Evolutionary conservation across 2,329 filamentous ascomycete species (phyloP), one percentile per base, ranked within the genome.

Genomic region (Exophiala viscosa): DNA sequence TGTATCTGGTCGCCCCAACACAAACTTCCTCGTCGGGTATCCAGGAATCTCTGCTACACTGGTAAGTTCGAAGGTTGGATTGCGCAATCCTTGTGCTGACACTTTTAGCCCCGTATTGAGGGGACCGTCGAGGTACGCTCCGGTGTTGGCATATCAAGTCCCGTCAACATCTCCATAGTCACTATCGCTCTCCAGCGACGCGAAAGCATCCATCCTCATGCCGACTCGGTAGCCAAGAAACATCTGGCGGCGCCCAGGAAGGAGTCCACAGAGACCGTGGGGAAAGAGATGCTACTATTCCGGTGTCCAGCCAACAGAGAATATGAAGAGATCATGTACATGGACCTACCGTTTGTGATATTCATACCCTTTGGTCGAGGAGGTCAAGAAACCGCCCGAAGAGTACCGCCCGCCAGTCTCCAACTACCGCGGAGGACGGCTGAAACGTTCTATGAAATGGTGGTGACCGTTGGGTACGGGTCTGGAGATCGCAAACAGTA

Each of bases 111-210:
- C 66, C 88, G 93, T 68, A 92, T 99, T 74, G 92, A 96, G 78
- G 93, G 93, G 65, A 95, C 93, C 69, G 93, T 99, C 68, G 93
- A 97, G 75, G 93, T 99, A 64, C 84, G 93, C 55, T 93, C 93
- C 38, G 85, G 84, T 49, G 80, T 86, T 58, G 92, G 93, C 56
- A 85, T 87, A 65, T 92, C 90, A 14, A 90, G 90, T 64, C 90
- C 93, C 38, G 91, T 97, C 64, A 83, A 87, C 67, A 79, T 99
- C 66, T 96, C 91, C 44, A 83, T 96, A 62, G 92, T 97, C 62
- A 91, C 91, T 64, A 95, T 99, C 76, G 91, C 87, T 65, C 82
- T 99, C 50, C 90, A 95, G 67, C 86, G 91, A 65, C 85, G 90
- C 75, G 93, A 99, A 76, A 93, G 90, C 51, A 97, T 99, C 71